Conservation (phyloP, 306 rosid species). For the Glycine latifolia region DNA sequence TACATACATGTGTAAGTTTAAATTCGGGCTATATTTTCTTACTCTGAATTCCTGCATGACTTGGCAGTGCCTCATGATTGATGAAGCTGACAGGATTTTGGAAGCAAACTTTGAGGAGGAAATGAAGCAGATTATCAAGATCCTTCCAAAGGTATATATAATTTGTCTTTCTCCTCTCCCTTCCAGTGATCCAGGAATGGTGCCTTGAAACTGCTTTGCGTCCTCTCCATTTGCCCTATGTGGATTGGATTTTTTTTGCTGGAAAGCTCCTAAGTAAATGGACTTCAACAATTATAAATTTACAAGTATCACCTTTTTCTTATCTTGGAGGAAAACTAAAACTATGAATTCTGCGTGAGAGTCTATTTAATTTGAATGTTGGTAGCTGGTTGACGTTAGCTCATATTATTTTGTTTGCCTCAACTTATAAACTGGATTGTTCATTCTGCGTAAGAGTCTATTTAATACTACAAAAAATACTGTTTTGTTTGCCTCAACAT, state of each 20-base stretch:
- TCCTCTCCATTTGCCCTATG: background rate
- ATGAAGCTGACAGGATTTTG: conserved; percentile 96
- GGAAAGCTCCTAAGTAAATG: conserved; percentile 20
- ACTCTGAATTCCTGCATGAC: conserved; percentile 30
- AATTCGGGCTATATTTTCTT: conserved; percentile 40
- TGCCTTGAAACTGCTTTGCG: background rate
- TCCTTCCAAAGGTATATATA: conserved; percentile 78
- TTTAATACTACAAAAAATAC: background rate
- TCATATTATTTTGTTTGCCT: no score
- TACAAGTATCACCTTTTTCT: background rate
- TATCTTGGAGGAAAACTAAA: conserved; percentile 4
- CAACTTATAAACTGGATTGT: no score
- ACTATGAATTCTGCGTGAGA: conserved; percentile 2
- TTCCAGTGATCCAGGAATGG: background rate
- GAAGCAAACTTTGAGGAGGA: conserved; percentile 98
- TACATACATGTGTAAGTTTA: conserved; percentile 37
- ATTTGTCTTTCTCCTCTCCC: background rate
- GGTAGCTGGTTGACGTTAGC: conserved; percentile 27
- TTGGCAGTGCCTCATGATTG: conserved; percentile 87
- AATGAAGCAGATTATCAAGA: conserved; percentile 84
- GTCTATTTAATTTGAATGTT: conserved; percentile 2
- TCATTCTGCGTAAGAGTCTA: no score
- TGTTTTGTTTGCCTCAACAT: conserved; percentile 17
- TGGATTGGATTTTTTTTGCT: conserved; percentile 17
- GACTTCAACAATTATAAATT: background rate